Conservation (phyloP, 208 protist species). For the Crithidia expoeki region DNA sequence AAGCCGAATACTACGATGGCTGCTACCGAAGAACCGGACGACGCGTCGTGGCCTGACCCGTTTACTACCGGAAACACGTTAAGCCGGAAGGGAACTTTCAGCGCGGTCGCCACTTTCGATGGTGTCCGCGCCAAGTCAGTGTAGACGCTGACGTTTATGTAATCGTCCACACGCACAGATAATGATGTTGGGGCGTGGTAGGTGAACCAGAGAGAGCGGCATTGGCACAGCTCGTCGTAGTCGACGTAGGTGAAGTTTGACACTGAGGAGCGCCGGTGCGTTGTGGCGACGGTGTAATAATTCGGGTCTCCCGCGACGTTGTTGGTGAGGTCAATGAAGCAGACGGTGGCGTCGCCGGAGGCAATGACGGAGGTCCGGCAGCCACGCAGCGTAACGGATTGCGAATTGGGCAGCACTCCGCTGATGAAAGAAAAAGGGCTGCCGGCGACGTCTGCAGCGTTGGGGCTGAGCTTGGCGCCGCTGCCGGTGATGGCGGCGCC, state of each 20-base stretch:
- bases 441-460: conserved; percentile 32
- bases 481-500: conserved; percentile 8
- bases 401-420: conserved; percentile 41
- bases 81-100: conserved; percentile 40
- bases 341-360: conserved; percentile 43
- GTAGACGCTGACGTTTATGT: conserved; percentile 40
- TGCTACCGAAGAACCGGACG: conserved; percentile 11
- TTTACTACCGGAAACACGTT: conserved; percentile 37
- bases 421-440: conserved; percentile 51
- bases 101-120: conserved; percentile 8
- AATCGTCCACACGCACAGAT: conserved; percentile 36
- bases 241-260: conserved; percentile 46
- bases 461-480: conserved; percentile 2
- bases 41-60: conserved; percentile 19
- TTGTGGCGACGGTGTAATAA: conserved; percentile 46
- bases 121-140: conserved; percentile 22
- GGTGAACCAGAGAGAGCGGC: conserved; percentile 41
- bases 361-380: conserved; percentile 37
- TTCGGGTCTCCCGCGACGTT: conserved; percentile 45
- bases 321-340: conserved; percentile 49
- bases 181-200: conserved; percentile 45
- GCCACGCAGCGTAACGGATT: conserved; percentile 46
- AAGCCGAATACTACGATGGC: conserved; percentile 44
- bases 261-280: conserved; percentile 28
- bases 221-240: conserved; percentile 32